A percentile compares a stretch with the other conserved stretches of the same genome.
Conservation (phyloP, 2,329 filamentous ascomycete species). For the Aspergillus floridensis region DNA sequence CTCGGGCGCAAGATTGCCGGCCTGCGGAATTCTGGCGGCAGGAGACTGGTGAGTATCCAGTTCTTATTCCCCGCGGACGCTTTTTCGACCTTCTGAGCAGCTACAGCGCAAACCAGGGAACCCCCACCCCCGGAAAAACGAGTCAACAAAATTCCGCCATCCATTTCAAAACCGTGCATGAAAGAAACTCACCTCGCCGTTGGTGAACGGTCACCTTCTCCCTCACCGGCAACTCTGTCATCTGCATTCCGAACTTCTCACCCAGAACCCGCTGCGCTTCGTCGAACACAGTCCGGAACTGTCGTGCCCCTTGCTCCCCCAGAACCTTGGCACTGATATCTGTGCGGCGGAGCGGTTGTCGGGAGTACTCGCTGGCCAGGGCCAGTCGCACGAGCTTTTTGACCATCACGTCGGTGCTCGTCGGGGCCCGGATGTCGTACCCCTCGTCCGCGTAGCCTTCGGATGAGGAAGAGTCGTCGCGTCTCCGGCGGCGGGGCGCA, state of each 20-base stretch:
- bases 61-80: constrained; percentile 57
- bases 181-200: constrained; percentile 63
- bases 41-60: constrained; percentile 73
- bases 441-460: constrained; percentile 18
- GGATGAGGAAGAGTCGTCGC: constrained; percentile 11
- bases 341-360: constrained; percentile 55
- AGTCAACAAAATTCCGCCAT: background rate
- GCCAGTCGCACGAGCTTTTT: constrained; percentile 63
- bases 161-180: no score
- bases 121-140: background rate
- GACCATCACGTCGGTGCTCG: constrained; percentile 45
- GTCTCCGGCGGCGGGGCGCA: constrained; percentile 15
- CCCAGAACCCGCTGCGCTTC: constrained; percentile 70
- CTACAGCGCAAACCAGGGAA: constrained; percentile 27
- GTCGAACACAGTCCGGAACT: constrained; percentile 75
- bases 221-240: constrained; percentile 75
- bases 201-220: constrained; percentile 81
- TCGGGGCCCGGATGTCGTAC: constrained; percentile 24
- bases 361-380: constrained; percentile 59
- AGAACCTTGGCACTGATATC: constrained; percentile 67
- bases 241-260: constrained; percentile 83
- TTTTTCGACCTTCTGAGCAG: constrained; percentile 49
- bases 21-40: constrained; percentile 67
- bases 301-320: constrained; percentile 61
- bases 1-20: constrained; percentile 67